Percentiles rank a stretch among this genome's conserved stretches.
phyloP scores from a whole-genome alignment of 176 grass and related monocot species.

The Avena sativa region DNA sequence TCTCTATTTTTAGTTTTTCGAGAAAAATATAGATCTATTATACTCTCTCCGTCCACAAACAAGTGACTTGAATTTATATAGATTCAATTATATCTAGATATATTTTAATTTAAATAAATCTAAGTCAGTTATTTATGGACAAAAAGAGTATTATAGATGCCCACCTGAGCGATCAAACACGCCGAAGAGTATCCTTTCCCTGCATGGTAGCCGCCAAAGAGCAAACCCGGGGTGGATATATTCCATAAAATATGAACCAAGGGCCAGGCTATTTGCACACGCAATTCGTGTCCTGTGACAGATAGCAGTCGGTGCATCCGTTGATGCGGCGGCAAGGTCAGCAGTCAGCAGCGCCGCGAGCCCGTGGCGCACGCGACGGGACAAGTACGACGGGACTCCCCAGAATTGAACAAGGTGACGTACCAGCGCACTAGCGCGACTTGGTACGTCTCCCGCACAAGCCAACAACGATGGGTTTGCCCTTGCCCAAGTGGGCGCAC shows the following conservation, averaged over 20 bases:
- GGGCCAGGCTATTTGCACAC: neutral
- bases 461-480: neutral
- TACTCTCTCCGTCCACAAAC: too few species aligned
- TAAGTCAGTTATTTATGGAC: too few species aligned
- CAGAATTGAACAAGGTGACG: neutral
- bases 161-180: too few species aligned
- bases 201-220: too few species aligned
- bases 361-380: neutral
- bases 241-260: neutral
- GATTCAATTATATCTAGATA: too few species aligned
- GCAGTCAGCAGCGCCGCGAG: neutral
- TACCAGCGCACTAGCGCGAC: neutral
- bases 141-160: too few species aligned
- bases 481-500: conserved; percentile 19
- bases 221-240: too few species aligned
- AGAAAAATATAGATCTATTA: too few species aligned
- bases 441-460: conserved; percentile 5
- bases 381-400: conserved; percentile 2
- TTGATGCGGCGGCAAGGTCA: neutral
- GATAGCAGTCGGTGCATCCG: neutral
- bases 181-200: too few species aligned
- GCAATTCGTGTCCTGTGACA: neutral
- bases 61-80: too few species aligned
- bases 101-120: too few species aligned
- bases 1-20: too few species aligned